Conservation (phyloP, 208 protist genomes). For the Trypanosoma conorhini region DNA sequence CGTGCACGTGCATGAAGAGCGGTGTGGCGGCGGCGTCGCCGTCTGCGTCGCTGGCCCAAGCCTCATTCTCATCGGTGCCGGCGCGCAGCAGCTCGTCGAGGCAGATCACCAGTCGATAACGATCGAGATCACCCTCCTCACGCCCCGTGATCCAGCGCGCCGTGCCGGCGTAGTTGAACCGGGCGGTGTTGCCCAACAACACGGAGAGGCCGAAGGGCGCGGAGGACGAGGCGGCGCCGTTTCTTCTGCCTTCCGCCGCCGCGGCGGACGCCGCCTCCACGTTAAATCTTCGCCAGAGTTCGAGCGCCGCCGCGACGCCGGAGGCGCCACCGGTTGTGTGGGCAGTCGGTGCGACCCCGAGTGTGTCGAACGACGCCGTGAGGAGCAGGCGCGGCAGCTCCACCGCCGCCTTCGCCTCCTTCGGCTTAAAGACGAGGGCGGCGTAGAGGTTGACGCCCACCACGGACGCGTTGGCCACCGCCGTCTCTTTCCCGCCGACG, state of each 20-base stretch:
- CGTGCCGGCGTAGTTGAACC: conserved; percentile 78
- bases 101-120: conserved; percentile 52
- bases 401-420: conserved; percentile 21
- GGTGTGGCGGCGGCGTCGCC: neutral
- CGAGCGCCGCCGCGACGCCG: conserved; percentile 60
- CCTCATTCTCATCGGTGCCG: conserved; percentile 1
- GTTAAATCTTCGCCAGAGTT: conserved; percentile 68
- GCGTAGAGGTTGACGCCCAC: conserved; percentile 35
- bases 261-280: conserved; percentile 21
- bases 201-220: conserved; percentile 48
- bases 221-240: neutral
- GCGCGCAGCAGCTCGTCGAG: conserved; percentile 70
- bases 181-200: conserved; percentile 66
- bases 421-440: conserved; percentile 36
- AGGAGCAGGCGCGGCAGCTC: conserved; percentile 52
- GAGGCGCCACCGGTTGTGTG: conserved; percentile 50
- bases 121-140: conserved; percentile 52
- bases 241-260: conserved; percentile 10
- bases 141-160: conserved; percentile 44
- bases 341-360: conserved; percentile 63
- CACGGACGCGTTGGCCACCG: conserved; percentile 46
- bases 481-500: conserved; percentile 33
- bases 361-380: conserved; percentile 67
- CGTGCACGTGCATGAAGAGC: conserved; percentile 82
- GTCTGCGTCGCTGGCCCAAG: conserved; percentile 18